A percentile compares a stretch with the other conserved stretches of the same genome.
Evolutionary conservation across 2,329 filamentous ascomycete genomes (phyloP).

Genomic region (Phialophora chinensis): DNA sequence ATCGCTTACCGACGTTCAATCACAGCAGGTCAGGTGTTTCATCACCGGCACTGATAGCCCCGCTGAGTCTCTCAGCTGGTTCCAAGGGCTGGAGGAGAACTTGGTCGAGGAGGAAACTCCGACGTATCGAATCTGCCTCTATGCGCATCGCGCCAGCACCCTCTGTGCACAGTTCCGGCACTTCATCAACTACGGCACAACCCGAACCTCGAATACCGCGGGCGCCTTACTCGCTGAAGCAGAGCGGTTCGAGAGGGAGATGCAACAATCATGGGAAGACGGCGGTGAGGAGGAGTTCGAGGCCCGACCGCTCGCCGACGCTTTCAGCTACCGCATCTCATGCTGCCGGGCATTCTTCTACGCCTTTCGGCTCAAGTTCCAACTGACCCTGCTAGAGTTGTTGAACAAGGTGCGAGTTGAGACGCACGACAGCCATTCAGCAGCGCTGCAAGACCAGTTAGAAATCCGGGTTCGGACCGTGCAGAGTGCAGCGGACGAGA

Average conservation of each 20-base stretch:
- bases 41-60: conserved; percentile 28
- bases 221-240: conserved; percentile 14
- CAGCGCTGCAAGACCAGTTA: conserved; percentile 10
- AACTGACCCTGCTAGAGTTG: conserved; percentile 27
- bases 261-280: conserved; percentile 12
- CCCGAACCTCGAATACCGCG: background rate
- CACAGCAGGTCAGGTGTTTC: conserved; percentile 31
- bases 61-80: conserved; percentile 27
- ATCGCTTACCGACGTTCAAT: background rate
- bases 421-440: background rate
- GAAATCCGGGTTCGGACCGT: conserved; percentile 9
- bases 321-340: conserved; percentile 18
- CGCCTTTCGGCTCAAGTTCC: conserved; percentile 28
- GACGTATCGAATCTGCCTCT: conserved; percentile 21
- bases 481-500: conserved; percentile 25
- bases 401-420: conserved; percentile 10
- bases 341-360: conserved; percentile 28
- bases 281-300: background rate
- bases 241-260: conserved; percentile 21
- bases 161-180: conserved; percentile 26
- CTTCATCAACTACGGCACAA: conserved; percentile 2
- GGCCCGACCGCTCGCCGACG: background rate
- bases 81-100: conserved; percentile 25
- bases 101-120: conserved; percentile 15
- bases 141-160: conserved; percentile 23